phyloP scores from a whole-genome alignment of 2,329 filamentous ascomycete genomes.

The Boeremia exigua region DNA sequence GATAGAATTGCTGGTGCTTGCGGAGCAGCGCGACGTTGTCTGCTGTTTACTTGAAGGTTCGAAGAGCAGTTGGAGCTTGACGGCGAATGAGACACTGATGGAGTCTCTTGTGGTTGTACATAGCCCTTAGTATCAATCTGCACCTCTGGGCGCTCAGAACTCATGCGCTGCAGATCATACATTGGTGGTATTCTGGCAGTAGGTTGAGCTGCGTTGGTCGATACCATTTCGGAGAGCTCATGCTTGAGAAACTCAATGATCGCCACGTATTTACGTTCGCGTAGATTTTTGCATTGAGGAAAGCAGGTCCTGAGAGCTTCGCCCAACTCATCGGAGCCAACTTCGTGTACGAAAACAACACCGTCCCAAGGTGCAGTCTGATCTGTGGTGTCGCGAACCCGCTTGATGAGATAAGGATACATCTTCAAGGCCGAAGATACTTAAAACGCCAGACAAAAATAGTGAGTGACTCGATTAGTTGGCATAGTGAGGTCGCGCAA shows the following conservation, averaged over 20 bases:
- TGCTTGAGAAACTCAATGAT: conserved; percentile 33
- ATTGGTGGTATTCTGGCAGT: background rate
- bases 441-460: background rate
- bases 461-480: background rate
- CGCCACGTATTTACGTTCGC: conserved; percentile 37
- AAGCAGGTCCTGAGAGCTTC: conserved; percentile 30
- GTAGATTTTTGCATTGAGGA: conserved; percentile 25
- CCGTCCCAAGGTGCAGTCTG: conserved; percentile 35
- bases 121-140: background rate
- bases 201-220: background rate
- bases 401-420: conserved; percentile 22
- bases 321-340: conserved; percentile 34
- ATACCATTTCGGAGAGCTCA: conserved; percentile 30
- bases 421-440: background rate
- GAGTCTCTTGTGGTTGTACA: background rate
- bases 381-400: conserved; percentile 26
- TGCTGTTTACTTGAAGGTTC: background rate
- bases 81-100: background rate
- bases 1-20: background rate
- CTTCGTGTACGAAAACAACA: conserved; percentile 27
- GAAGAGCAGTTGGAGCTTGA: background rate
- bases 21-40: background rate
- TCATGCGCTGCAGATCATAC: background rate
- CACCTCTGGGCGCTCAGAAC: background rate
- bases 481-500: background rate